phyloP scores from a whole-genome alignment of 768 basidiomycete genomes.

The Coprinopsis marcescibilis region DNA sequence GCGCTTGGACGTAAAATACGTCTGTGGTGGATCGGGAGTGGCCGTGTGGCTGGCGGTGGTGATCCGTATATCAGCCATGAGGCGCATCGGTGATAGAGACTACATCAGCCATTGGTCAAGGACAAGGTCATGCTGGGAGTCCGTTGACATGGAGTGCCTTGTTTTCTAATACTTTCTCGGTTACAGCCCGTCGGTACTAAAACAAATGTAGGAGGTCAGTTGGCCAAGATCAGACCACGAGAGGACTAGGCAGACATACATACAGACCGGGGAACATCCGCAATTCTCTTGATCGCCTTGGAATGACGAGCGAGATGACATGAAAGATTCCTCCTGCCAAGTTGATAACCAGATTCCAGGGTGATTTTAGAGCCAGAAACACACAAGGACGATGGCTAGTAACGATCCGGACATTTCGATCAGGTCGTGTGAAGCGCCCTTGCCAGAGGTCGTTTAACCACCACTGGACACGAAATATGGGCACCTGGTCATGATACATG shows the following conservation, averaged over 20 bases:
- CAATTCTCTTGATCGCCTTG: not conserved
- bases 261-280: not conserved
- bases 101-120: not conserved
- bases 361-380: not conserved
- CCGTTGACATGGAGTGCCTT: too few relatives aligned
- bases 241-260: not conserved
- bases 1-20: slow-evolving; percentile 12
- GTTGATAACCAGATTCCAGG: not conserved
- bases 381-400: not conserved
- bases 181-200: not conserved
- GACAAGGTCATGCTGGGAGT: slow-evolving; percentile 3
- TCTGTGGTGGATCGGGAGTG: slow-evolving; percentile 16
- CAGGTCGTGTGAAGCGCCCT: slow-evolving; percentile 9
- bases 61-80: slow-evolving; percentile 33
- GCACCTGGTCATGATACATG: too few relatives aligned
- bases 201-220: not conserved
- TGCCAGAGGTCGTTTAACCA: too few relatives aligned
- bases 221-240: not conserved
- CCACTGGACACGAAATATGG: too few relatives aligned
- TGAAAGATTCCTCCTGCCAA: slow-evolving; percentile 7
- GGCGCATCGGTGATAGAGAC: slow-evolving; percentile 13
- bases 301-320: slow-evolving; percentile 10
- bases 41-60: slow-evolving; percentile 20
- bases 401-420: too few relatives aligned
- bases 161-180: not conserved